A percentile compares a stretch with the other conserved stretches of the same genome.
These are phyloP conservation scores for Arctostaphylos glauca DNA, from an alignment of 148 eudicot species.

Conservation along the genomic window DNA sequence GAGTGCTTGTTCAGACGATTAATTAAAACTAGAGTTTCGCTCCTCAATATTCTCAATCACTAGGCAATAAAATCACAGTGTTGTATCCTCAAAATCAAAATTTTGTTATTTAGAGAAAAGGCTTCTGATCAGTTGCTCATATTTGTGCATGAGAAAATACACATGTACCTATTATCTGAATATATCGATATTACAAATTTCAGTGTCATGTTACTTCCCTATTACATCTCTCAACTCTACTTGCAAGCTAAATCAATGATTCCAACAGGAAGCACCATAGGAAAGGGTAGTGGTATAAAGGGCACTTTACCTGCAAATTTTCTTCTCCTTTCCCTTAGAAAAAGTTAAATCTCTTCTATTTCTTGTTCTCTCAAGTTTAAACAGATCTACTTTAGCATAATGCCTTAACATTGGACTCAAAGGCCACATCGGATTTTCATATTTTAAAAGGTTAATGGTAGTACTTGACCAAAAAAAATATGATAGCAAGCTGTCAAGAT, in stretches of 20 bases:
- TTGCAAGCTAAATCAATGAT: slow-evolving; percentile 7
- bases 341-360: not conserved
- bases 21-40: slow-evolving; percentile 30
- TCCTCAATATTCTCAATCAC: slow-evolving; percentile 28
- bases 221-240: not conserved
- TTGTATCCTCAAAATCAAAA: slow-evolving; percentile 8
- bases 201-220: not conserved
- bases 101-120: not conserved
- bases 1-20: slow-evolving; percentile 26
- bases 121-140: slow-evolving; percentile 26
- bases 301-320: not conserved
- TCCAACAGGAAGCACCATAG: not conserved
- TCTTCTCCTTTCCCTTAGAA: not conserved
- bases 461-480: not conserved
- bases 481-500: slow-evolving; percentile 7
- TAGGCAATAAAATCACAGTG: not conserved
- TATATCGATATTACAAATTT: not conserved
- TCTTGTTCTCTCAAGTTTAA: not conserved
- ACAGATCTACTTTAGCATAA: not conserved
- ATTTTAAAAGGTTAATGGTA: not conserved
- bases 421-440: not conserved
- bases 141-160: not conserved
- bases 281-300: not conserved
- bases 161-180: not conserved
- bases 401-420: not conserved